phyloP scores from a whole-genome alignment of 169 alveolate genomes.

The Plasmodium berghei region DNA sequence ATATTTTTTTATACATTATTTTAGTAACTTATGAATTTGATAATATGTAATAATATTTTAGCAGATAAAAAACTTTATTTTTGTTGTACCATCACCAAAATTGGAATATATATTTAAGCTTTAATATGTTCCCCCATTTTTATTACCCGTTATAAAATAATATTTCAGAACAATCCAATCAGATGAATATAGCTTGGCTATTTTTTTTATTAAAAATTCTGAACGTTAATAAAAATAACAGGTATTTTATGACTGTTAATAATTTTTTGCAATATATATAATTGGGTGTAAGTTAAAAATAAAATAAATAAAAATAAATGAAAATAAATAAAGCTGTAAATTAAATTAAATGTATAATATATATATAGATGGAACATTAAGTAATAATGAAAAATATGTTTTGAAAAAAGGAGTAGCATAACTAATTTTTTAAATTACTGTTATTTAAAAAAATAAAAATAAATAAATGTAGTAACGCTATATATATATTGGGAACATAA shows the following conservation, averaged over 20 bases:
- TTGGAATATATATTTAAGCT: too few relatives aligned
- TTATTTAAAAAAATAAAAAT: not conserved
- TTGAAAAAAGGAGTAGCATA: too few relatives aligned
- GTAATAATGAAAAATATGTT: too few relatives aligned
- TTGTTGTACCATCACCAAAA: too few relatives aligned
- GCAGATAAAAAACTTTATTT: too few relatives aligned
- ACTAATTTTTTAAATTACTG: not conserved
- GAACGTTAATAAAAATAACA: constrained; percentile 39
- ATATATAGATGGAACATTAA: too few relatives aligned
- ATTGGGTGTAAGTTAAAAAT: not conserved
- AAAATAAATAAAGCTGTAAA: too few relatives aligned
- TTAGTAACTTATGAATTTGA: not conserved
- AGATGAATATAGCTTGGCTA: not conserved
- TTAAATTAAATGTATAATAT: too few relatives aligned
- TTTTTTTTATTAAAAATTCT: constrained; percentile 14
- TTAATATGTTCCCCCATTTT: too few relatives aligned
- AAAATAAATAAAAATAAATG: not conserved
- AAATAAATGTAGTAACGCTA: not conserved
- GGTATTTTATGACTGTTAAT: constrained; percentile 1
- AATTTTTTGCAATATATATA: constrained; percentile 8
- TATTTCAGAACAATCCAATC: not conserved
- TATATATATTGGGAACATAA: not conserved
- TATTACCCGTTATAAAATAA: not conserved
- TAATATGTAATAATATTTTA: too few relatives aligned
- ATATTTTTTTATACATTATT: not conserved